Base-by-base conservation (phyloP, 2,329 filamentous ascomycete species). In the Ciborinia camelliae region DNA sequence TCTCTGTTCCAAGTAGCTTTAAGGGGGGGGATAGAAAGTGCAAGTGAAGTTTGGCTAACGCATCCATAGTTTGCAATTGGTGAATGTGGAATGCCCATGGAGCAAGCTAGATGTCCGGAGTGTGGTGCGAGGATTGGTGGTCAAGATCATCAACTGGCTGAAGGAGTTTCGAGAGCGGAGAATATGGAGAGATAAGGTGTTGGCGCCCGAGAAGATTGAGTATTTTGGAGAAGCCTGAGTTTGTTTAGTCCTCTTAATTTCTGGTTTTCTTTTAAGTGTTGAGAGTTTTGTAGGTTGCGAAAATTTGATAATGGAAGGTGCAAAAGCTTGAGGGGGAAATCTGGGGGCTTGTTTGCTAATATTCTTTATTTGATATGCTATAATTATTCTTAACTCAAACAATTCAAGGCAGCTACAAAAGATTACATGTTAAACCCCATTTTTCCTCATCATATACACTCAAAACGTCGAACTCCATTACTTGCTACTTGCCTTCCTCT, bases 31-130 rank as follows among this genome's bases (percentile, higher is more conserved):
- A 28, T 12, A 51, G 23, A n/a, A 52, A n/a, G 7, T 37, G n/a
- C 14, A 14, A 28, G 26, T n/a, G 15, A 28, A 32, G 23, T 23
- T 28, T 41, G 51, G 28, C 45, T 57, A 37, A 65, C 20, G 47
- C 28, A 41, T 26, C 4, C 23, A 50, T 59, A 70, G 66, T 88
- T 90, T 68, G 84, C 86, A 0, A 80, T 90, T 20, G 86, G 86
- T 0, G 84, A 89, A 65, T 89, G 86, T 68, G 86, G 86, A 0
- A 84, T 85, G 80, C 84, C 87, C 0, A 88, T 89, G 84, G 66
- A 90, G 71, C 52, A 70, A 28, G 81, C 86, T 1, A 74, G 74
- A 0, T 91, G 89, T 68, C 86, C 87, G 0, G 82, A 90, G 67
- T 91, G 88, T 68, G 81, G 79, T 0, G 79, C 79, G 0, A 66